These are phyloP conservation scores for Verticillium alfalfae DNA, from an alignment of 2,329 filamentous ascomycete genomes.

Conservation along the genomic window DNA sequence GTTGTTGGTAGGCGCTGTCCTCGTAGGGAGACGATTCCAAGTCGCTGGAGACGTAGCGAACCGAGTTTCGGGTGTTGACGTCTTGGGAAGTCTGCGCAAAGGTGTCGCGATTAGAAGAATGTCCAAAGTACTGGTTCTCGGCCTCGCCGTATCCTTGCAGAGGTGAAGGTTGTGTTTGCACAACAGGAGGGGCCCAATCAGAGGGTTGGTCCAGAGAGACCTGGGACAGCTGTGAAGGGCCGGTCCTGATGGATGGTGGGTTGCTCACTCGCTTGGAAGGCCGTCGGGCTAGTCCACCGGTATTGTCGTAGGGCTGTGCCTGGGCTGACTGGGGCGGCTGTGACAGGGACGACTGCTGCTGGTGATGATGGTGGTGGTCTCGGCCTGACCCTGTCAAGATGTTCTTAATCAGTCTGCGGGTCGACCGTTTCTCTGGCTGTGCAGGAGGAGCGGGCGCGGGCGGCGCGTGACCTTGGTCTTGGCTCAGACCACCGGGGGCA, in stretches of 20 bases:
- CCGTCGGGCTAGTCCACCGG: slow-evolving; percentile 42
- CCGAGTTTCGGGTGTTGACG: slow-evolving; percentile 29
- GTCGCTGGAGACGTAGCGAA: slow-evolving; percentile 43
- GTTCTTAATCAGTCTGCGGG: slow-evolving; percentile 49
- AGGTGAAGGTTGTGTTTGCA: slow-evolving; percentile 33
- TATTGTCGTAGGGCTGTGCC: slow-evolving; percentile 37
- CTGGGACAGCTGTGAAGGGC: slow-evolving; percentile 28
- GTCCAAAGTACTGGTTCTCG: slow-evolving; percentile 26
- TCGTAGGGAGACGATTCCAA: slow-evolving; percentile 40
- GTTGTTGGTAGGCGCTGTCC: slow-evolving; percentile 37
- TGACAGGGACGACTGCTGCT: slow-evolving; percentile 18
- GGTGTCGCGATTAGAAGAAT: slow-evolving; percentile 31
- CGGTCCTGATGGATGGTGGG: slow-evolving; percentile 35
- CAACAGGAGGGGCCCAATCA: slow-evolving; percentile 25
- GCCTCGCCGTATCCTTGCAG: slow-evolving; percentile 37
- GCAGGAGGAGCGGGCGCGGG: slow-evolving; percentile 19
- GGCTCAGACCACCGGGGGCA: slow-evolving; percentile 12
- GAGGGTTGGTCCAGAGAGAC: slow-evolving; percentile 27
- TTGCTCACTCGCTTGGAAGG: slow-evolving; percentile 54
- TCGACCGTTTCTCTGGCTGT: slow-evolving; percentile 35
- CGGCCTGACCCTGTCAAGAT: slow-evolving; percentile 38
- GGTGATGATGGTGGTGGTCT: slow-evolving; percentile 21
- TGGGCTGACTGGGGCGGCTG: slow-evolving; percentile 17
- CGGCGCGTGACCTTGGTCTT: not conserved
- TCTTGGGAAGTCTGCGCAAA: slow-evolving; percentile 34